phyloP scores from a whole-genome alignment of 2,329 filamentous ascomycete species.

The Chaetomium olivaceum region DNA sequence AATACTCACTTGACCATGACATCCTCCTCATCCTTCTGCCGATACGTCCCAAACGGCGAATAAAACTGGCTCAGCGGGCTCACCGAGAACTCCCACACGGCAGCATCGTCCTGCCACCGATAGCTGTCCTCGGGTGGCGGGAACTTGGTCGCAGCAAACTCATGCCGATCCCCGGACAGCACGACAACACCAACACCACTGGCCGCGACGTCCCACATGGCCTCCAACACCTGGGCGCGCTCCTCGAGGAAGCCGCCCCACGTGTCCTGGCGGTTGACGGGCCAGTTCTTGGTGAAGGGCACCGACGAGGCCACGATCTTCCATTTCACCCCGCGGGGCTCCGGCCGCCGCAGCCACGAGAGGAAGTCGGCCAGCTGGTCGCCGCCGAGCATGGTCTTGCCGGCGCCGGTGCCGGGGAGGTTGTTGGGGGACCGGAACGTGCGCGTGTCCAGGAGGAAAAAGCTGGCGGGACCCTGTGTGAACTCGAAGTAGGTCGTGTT shows the following conservation, averaged over 20 bases:
- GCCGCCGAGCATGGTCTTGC: constrained; percentile 85
- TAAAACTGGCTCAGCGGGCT: constrained; percentile 95
- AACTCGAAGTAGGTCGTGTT: constrained; percentile 83
- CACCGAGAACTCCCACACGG: constrained; percentile 88
- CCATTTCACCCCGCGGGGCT: constrained; percentile 80
- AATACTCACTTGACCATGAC: constrained; percentile 76
- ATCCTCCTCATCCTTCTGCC: constrained; percentile 78
- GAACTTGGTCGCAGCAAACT: constrained; percentile 88
- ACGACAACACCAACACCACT: constrained; percentile 77
- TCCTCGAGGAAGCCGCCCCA: constrained; percentile 92
- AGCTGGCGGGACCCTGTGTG: constrained; percentile 83
- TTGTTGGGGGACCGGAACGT: constrained; percentile 75
- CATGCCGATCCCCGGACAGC: constrained; percentile 90
- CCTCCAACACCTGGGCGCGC: constrained; percentile 75
- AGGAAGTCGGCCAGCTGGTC: constrained; percentile 79
- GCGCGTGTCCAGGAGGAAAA: constrained; percentile 93
- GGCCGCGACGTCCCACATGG: constrained; percentile 85
- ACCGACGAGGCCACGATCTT: constrained; percentile 90
- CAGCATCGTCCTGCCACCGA: constrained; percentile 62
- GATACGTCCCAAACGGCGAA: constrained; percentile 79
- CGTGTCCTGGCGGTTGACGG: constrained; percentile 81
- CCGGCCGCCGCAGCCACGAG: constrained; percentile 70
- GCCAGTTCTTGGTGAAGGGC: constrained; percentile 98
- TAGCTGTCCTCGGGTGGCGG: constrained; percentile 54
- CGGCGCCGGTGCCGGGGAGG: constrained; percentile 51